phyloP scores from a whole-genome alignment of 2,329 filamentous ascomycete species.

The Pseudohalonectria lignicola region DNA sequence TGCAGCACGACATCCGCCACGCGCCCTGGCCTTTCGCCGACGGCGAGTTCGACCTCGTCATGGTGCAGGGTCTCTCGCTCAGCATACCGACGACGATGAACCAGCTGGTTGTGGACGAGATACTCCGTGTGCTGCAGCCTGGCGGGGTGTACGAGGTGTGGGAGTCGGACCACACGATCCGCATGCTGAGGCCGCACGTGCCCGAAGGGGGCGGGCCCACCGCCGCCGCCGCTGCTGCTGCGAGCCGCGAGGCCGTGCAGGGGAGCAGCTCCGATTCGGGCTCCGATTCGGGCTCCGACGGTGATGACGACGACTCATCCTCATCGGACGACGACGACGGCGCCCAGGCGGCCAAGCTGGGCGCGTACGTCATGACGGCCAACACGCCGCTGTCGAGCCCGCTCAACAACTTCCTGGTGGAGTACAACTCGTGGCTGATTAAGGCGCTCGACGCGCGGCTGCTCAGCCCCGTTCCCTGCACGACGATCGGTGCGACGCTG shows the following conservation, averaged over 20 bases:
- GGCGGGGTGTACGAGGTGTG: constrained; percentile 79
- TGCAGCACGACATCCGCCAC: constrained; percentile 74
- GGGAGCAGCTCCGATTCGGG: constrained; percentile 13
- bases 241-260: constrained; percentile 15
- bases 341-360: constrained; percentile 55
- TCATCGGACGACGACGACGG: constrained; percentile 31
- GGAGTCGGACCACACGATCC: constrained; percentile 78
- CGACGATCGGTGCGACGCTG: constrained; percentile 63
- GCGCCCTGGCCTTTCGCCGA: constrained; percentile 68
- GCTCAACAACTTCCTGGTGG: constrained; percentile 69
- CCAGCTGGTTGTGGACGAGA: constrained; percentile 54
- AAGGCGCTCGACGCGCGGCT: constrained; percentile 63
- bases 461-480: constrained; percentile 66
- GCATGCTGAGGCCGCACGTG: constrained; percentile 72
- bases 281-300: constrained; percentile 12
- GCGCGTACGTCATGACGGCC: constrained; percentile 71
- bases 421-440: constrained; percentile 75
- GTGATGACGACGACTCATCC: constrained; percentile 16
- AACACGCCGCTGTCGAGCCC: constrained; percentile 74
- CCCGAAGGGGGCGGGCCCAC: constrained; percentile 28
- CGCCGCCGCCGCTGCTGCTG: not conserved
- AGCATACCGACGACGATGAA: constrained; percentile 49
- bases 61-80: constrained; percentile 74
- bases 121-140: constrained; percentile 62
- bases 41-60: constrained; percentile 76